Evolutionary conservation across 2,329 filamentous ascomycete species (phyloP).

Genomic region (Parastagonospora avenae): DNA sequence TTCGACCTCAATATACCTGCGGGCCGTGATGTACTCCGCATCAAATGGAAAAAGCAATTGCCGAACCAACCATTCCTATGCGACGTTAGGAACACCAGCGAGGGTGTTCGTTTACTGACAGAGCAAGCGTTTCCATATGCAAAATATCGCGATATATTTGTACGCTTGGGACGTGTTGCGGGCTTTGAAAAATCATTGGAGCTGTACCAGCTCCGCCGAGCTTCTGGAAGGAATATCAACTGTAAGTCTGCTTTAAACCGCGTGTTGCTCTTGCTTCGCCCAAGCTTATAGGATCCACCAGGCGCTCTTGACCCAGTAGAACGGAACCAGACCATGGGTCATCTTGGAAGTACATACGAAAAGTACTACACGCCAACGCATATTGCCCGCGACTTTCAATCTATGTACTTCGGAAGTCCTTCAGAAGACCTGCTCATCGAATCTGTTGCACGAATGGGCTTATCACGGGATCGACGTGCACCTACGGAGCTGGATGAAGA

Average conservation of each 20-base stretch:
- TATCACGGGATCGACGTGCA: slow-evolving; percentile 12
- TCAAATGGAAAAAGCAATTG: slow-evolving; percentile 22
- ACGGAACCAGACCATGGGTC: no score
- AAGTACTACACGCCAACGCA: slow-evolving; percentile 20
- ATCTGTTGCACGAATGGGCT: slow-evolving; percentile 19
- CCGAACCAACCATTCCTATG: slow-evolving; percentile 20
- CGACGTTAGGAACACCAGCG: slow-evolving; percentile 11
- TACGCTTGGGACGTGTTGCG: slow-evolving; percentile 18
- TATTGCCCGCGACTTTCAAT: slow-evolving; percentile 18
- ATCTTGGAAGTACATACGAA: no score
- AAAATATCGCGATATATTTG: slow-evolving; percentile 22
- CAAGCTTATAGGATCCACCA: slow-evolving; percentile 12
- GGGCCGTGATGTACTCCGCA: slow-evolving; percentile 14
- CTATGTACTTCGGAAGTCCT: slow-evolving; percentile 21
- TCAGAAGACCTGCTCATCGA: slow-evolving; percentile 20
- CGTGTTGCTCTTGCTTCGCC: slow-evolving; percentile 2
- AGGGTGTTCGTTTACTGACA: slow-evolving; percentile 9
- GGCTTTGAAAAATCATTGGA: slow-evolving; percentile 20
- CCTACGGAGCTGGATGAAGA: slow-evolving; percentile 16
- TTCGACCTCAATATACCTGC: slow-evolving; percentile 21
- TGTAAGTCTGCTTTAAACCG: slow-evolving; percentile 14
- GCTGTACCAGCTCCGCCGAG: slow-evolving; percentile 19
- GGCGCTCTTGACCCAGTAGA: no score
- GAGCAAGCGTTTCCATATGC: slow-evolving; percentile 17
- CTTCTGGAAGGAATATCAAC: slow-evolving; percentile 22